A percentile compares a stretch with the other conserved stretches of the same genome.
phyloP scores from a whole-genome alignment of 2,329 filamentous ascomycete genomes.

The Decorospora gaudefroyi region DNA sequence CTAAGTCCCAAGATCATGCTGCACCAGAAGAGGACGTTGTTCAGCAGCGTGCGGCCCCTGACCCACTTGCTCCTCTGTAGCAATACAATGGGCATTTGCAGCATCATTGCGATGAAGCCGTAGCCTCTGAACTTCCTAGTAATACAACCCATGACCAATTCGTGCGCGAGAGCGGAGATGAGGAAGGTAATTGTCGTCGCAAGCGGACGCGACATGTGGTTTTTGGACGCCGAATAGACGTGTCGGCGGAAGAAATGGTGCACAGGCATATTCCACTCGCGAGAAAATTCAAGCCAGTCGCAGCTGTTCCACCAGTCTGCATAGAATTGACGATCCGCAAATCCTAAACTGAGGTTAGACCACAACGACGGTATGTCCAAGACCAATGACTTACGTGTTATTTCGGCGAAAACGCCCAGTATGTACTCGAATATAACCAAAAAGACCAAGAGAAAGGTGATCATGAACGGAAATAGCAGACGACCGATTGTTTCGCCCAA shows the following conservation, averaged over 20 bases:
- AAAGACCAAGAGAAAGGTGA: constrained; percentile 93
- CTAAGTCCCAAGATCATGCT: constrained; percentile 87
- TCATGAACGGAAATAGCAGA: constrained; percentile 95
- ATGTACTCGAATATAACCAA: constrained; percentile 98
- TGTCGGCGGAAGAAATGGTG: constrained; percentile 94
- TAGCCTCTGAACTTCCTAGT: constrained; percentile 96
- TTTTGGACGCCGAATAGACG: constrained; percentile 83
- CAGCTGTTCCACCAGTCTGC: constrained; percentile 72
- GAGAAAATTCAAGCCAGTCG: constrained; percentile 93
- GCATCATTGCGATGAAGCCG: constrained; percentile 92
- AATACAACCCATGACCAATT: constrained; percentile 97
- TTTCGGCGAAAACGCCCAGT: constrained; percentile 90
- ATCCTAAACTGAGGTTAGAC: constrained; percentile 58
- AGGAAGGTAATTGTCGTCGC: constrained; percentile 92
- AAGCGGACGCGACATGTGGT: constrained; percentile 72
- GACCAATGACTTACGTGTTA: constrained; percentile 62
- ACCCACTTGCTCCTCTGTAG: constrained; percentile 82
- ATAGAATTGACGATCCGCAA: constrained; percentile 95
- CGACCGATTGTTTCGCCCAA: constrained; percentile 87
- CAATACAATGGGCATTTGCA: constrained; percentile 93
- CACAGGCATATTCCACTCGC: constrained; percentile 57
- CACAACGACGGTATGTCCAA: neutral
- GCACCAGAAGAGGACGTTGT: constrained; percentile 79
- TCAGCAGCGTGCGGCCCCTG: constrained; percentile 73
- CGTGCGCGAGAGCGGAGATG: constrained; percentile 85